Conservation (phyloP, 176 grass and related monocot genomes). For the Phoenix roebelenii region DNA sequence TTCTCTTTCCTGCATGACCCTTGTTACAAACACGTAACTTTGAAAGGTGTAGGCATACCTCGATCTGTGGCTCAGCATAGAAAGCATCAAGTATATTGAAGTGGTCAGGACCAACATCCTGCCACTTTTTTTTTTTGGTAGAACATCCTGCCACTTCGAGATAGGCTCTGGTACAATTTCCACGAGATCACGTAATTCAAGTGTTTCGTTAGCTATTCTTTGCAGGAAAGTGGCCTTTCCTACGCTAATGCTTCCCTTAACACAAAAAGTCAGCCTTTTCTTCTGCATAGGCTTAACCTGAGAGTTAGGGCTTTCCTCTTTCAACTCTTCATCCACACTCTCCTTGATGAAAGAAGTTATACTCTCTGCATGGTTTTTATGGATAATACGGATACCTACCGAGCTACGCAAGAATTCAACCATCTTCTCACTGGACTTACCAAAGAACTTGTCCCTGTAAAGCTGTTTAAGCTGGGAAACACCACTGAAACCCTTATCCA, state of each 20-base stretch:
- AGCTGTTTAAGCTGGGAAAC: conserved; percentile 78
- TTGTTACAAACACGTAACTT: conserved; percentile 96
- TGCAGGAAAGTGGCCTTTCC: conserved; percentile 91
- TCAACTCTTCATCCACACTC: conserved; percentile 60
- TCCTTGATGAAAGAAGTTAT: conserved; percentile 93
- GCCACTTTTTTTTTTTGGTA: too few relatives aligned
- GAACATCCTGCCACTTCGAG: conserved; percentile 57
- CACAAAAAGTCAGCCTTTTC: conserved; percentile 88
- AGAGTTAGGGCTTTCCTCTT: conserved; percentile 23
- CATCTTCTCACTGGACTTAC: conserved; percentile 75
- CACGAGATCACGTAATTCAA: conserved; percentile 92
- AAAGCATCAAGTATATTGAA: conserved; percentile 93
- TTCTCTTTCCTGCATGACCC: conserved; percentile 98
- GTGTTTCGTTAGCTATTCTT: conserved; percentile 94
- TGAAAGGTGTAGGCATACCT: conserved; percentile 96
- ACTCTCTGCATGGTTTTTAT: conserved; percentile 91
- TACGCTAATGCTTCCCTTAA: conserved; percentile 95
- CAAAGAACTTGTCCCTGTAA: conserved; percentile 83
- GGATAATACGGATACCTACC: conserved; percentile 86
- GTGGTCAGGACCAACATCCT: conserved; percentile 76
- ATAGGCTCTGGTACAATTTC: conserved; percentile 95
- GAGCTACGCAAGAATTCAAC: conserved; percentile 79
- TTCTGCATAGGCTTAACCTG: conserved; percentile 31
- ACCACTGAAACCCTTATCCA: conserved; percentile 71
- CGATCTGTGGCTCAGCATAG: conserved; percentile 60